Conservation (phyloP, 2,329 filamentous ascomycete genomes). For the Ascosphaera apis region DNA sequence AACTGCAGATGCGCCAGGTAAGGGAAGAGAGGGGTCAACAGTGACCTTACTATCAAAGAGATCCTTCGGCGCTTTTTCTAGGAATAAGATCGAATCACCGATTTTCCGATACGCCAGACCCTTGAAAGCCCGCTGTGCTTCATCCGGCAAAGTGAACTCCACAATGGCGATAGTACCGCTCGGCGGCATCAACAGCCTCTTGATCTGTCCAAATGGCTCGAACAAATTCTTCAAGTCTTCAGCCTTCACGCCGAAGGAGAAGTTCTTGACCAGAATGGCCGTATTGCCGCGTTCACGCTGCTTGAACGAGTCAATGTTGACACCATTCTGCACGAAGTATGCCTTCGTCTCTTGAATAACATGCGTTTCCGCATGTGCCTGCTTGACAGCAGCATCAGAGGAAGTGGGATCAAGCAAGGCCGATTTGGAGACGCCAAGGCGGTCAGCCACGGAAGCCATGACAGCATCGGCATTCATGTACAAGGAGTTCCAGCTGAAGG, state of each 20-base stretch:
- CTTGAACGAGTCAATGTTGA: constrained; percentile 84
- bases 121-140: constrained; percentile 65
- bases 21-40: constrained; percentile 13
- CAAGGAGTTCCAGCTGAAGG: constrained; percentile 98
- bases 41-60: constrained; percentile 33
- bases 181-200: constrained; percentile 72
- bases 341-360: constrained; percentile 90
- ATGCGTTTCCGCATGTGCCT: constrained; percentile 88
- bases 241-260: constrained; percentile 57
- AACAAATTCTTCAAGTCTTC: constrained; percentile 64
- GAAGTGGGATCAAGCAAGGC: constrained; percentile 90
- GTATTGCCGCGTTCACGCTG: constrained; percentile 62
- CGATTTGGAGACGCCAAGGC: constrained; percentile 72
- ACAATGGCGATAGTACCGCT: constrained; percentile 84
- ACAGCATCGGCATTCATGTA: constrained; percentile 94
- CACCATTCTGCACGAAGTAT: constrained; percentile 69
- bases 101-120: constrained; percentile 73
- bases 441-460: constrained; percentile 66
- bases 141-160: constrained; percentile 55
- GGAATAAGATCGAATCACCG: constrained; percentile 72
- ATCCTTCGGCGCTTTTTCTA: constrained; percentile 79
- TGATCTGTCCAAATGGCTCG: constrained; percentile 62
- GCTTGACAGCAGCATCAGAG: constrained; percentile 80
- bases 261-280: constrained; percentile 83
- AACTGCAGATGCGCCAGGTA: constrained; percentile 11